Evolutionary conservation across 208 protist species (phyloP).

Genomic region (Leishmania lainsoni): DNA sequence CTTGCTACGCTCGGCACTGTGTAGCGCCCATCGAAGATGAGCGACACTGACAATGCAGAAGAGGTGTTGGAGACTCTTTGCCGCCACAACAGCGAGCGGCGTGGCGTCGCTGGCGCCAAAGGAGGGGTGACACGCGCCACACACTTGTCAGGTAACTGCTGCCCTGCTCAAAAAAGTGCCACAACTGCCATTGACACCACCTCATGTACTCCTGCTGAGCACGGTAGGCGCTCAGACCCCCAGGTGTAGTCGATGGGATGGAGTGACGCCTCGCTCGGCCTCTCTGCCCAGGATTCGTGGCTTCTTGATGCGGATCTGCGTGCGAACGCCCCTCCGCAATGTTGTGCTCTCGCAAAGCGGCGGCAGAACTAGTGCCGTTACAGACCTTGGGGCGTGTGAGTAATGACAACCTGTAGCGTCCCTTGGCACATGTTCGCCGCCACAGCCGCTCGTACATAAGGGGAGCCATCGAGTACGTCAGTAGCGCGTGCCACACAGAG

Average conservation of each 20-base stretch:
- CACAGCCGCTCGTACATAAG: constrained; percentile 24
- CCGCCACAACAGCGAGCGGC: neutral
- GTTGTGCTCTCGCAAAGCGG: neutral
- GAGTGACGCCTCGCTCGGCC: neutral
- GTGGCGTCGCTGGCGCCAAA: neutral
- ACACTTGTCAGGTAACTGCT: constrained; percentile 39
- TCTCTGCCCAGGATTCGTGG: neutral
- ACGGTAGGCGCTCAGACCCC: constrained; percentile 31
- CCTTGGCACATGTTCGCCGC: constrained; percentile 22
- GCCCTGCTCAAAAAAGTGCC: constrained; percentile 42
- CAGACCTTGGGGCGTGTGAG: constrained; percentile 8
- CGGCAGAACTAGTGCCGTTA: neutral
- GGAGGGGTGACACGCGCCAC: constrained; percentile 23
- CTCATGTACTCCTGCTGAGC: constrained; percentile 29
- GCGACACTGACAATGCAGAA: neutral
- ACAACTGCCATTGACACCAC: constrained; percentile 49
- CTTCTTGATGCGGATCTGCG: constrained; percentile 1
- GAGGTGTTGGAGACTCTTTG: neutral
- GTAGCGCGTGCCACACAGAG: constrained; percentile 3
- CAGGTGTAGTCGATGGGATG: constrained; percentile 7
- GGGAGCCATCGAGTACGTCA: constrained; percentile 1
- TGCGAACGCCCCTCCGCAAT: neutral
- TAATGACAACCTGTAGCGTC: neutral
- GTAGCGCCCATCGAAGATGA: constrained; percentile 33
- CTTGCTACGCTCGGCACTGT: constrained; percentile 19